Evolutionary conservation across 2,329 filamentous ascomycete species (phyloP), one percentile per base, ranked within the genome.

Genomic region (Nemania abortiva): DNA sequence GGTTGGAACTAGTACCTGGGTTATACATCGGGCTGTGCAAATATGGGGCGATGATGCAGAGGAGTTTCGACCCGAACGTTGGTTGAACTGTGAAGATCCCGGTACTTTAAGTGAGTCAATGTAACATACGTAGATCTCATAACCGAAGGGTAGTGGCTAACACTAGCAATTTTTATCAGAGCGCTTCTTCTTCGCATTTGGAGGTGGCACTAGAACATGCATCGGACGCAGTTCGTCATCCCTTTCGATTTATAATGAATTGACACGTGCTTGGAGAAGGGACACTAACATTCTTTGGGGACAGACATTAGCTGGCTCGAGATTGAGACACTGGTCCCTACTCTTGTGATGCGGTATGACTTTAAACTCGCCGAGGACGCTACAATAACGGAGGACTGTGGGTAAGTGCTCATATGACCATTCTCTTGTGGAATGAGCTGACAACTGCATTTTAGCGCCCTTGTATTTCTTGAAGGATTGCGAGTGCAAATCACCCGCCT

Each of bases 231-330:
- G 69, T 71, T 10, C 69, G 65, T 68, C 11, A 39, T 37, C 0
- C 3, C 22, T 52, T 52, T 22, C 49, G 11, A 56, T 9, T 20
- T 13, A 2, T 20, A 2, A 57, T 29, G 27, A 22, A 18, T 50
- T 22, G 47, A 27, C 3, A 2, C 2, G 20, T 13, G 10, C 18
- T 29, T 42, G 2, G 9, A 42, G 24, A 6, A 22, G 22, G 24
- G 22, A 13, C 7, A 47, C 53, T 68, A 18, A 63, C 49, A 22
- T 18, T 34, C 15, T 22, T 55, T 34, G 29, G 20, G 3, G 56
- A 10, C 13, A 71, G 69, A 69, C 54, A 71, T 71, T n/a, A 69
- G 66, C 49, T 71, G 66, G 69, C 37, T 71, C 18, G 69, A 69
- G 22, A 66, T 69, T 6, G 66, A 71, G 39, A 69, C 64, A 29